Percentiles rank a stretch among this genome's conserved stretches.
Conservation (phyloP, 768 basidiomycete genomes). For the Gelatoporia subvermispora region DNA sequence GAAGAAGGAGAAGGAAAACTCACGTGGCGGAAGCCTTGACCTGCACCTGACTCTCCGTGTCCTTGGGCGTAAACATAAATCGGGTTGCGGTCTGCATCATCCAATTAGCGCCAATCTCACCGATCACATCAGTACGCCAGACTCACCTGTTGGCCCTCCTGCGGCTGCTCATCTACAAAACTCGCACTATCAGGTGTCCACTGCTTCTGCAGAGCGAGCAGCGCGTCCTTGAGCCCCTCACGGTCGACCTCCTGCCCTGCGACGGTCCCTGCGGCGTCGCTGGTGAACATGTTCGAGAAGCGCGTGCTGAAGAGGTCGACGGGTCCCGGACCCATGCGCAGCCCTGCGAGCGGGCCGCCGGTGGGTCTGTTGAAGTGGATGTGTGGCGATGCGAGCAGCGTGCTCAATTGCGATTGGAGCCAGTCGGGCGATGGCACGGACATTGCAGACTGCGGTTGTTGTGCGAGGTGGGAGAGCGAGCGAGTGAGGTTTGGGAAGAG, state of each 20-base stretch:
- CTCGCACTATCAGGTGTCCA: conserved; percentile 15
- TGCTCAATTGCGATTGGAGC: conserved; percentile 18
- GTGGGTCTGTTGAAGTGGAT: conserved; percentile 23
- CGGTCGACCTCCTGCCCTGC: conserved; percentile 19
- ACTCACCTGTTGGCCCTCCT: conserved; percentile 9
- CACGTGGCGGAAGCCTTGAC: conserved; percentile 20
- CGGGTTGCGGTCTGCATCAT: conserved; percentile 12
- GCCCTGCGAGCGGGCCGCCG: not conserved
- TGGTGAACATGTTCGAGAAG: conserved; percentile 22
- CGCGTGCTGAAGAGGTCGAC: conserved; percentile 27
- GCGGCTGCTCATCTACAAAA: conserved; percentile 5
- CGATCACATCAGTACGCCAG: not conserved
- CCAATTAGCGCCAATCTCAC: not conserved
- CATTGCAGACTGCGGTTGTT: not conserved
- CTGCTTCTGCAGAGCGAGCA: conserved; percentile 24
- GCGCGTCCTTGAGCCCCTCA: conserved; percentile 20
- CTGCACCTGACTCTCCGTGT: conserved; percentile 5
- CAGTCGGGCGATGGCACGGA: conserved; percentile 15
- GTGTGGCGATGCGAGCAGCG: conserved; percentile 23
- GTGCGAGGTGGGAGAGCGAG: conserved; percentile 1
- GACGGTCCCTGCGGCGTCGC: conserved; percentile 18
- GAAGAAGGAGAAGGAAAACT: not conserved
- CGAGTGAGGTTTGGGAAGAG: not conserved
- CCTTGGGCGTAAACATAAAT: conserved; percentile 15
- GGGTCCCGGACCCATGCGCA: conserved; percentile 24